Evolutionary conservation across 345 rosid species (phyloP), one percentile per base, ranked within the genome.

Genomic region (Durio zibethinus): DNA sequence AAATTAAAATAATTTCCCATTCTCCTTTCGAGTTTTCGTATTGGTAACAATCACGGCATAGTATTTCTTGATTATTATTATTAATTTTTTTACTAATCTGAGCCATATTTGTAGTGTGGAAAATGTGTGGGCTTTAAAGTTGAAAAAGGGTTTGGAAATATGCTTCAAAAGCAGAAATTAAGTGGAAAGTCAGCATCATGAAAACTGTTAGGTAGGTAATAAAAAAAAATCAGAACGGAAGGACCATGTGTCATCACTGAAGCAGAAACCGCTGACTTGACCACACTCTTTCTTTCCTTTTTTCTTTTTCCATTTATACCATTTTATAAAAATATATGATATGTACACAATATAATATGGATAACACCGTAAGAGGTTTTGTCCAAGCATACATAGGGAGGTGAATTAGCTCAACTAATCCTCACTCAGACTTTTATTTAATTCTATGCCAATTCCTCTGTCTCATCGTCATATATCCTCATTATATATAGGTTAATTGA

Each of bases 381-480:
- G 27, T n/a, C 67, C 54, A 20, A 48, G 40, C 42, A 74, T 16
- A 50, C 42, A 74, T 16, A 48, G 80, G 82, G 35, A 73, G 84
- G 81, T 77, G 78, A 74, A 82, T 77, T 79, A 82, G 87, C 81
- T 82, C 87, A 84, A 79, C 83, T 79, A 84, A 82, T 77, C 66
- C 77, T 36, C 78, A 60, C 74, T 36, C 78, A 64, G 72, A 77
- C 79, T 78, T 78, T 29, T 69, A 10, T 33, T 33, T 33, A 33
- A 1, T 33, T 33, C 36, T 2, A 36, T 66, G 23, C 9, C 23
- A 45, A 64, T 65, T 73, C 57, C 29, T 74, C 61, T 71, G 47
- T 78, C 38, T n/a, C 33, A 43, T 78, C 45, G n/a, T n/a, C n/a
- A n/a, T n/a, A 43, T 68, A 43, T 74, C 33, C 31, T 57, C n/a